These are phyloP conservation scores for Theileria parva DNA, from an alignment of 169 alveolate genomes.

Conservation along the genomic window DNA sequence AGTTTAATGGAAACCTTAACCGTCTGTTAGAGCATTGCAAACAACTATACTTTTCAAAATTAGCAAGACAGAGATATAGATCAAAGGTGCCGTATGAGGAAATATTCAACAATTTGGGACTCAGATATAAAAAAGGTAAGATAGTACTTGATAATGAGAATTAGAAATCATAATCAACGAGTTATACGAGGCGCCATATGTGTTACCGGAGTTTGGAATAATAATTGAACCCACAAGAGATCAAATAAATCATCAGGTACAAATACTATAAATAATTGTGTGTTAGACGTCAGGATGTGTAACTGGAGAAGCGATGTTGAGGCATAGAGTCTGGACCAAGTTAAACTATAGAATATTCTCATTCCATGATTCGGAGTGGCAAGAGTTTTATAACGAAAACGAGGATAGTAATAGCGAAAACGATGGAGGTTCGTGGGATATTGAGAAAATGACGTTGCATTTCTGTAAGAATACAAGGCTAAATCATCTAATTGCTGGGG, in stretches of 20 bases:
- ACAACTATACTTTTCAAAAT: conserved; percentile 25
- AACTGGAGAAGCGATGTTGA: conserved; percentile 50
- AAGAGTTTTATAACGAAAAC: neutral
- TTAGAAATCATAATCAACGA: conserved; percentile 49
- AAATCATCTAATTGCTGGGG: neutral
- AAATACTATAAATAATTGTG: neutral
- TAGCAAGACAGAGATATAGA: conserved; percentile 40
- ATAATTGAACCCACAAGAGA: conserved; percentile 53
- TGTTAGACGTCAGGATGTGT: conserved; percentile 47
- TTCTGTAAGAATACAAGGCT: conserved; percentile 25
- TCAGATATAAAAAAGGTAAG: conserved; percentile 37
- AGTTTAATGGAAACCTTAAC: neutral
- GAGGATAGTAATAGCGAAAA: too few species aligned
- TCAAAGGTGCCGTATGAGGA: conserved; percentile 40
- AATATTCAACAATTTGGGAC: conserved; percentile 36
- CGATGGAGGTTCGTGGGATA: conserved; percentile 15
- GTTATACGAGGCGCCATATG: conserved; percentile 54
- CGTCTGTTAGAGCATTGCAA: conserved; percentile 36
- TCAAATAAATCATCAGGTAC: conserved; percentile 39
- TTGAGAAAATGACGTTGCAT: conserved; percentile 29
- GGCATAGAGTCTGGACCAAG: conserved; percentile 51
- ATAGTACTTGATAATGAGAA: neutral
- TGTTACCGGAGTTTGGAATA: conserved; percentile 34
- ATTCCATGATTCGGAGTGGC: conserved; percentile 17
- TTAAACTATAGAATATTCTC: conserved; percentile 30